Evolutionary conservation across 2,329 filamentous ascomycete species (phyloP).

Genomic region (Pezicula carpinea): DNA sequence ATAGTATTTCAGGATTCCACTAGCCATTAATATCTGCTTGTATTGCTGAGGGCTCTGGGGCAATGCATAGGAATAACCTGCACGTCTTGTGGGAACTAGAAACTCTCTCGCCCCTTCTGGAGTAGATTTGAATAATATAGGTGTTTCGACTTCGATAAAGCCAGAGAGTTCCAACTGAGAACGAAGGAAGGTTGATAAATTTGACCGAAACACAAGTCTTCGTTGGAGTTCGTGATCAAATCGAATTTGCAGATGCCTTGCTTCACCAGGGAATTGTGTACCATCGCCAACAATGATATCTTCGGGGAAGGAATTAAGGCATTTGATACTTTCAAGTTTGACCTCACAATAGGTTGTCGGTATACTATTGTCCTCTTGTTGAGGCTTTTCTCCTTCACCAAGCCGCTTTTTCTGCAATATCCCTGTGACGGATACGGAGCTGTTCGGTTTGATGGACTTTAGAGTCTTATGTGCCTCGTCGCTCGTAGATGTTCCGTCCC

Average conservation of each 20-base stretch:
- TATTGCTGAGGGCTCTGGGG: slow-evolving; percentile 98
- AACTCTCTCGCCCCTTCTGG: slow-evolving; percentile 95
- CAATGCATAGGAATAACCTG: slow-evolving; percentile 78
- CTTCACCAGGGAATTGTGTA: slow-evolving; percentile 64
- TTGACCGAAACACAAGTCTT: slow-evolving; percentile 65
- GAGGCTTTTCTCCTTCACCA: slow-evolving; percentile 15
- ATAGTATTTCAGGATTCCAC: slow-evolving; percentile 76
- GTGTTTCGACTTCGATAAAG: slow-evolving; percentile 71
- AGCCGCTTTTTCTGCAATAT: slow-evolving; percentile 13
- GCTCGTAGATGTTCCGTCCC: slow-evolving; percentile 5
- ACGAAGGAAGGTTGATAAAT: slow-evolving; percentile 49
- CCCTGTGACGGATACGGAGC: slow-evolving; percentile 47
- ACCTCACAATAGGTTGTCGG: slow-evolving; percentile 45
- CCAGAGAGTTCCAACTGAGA: slow-evolving; percentile 6
- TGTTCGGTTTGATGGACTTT: slow-evolving; percentile 42
- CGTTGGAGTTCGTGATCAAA: slow-evolving; percentile 63
- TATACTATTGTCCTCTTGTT: slow-evolving; percentile 1
- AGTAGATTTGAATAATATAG: slow-evolving; percentile 93
- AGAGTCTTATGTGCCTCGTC: slow-evolving; percentile 36
- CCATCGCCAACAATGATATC: slow-evolving; percentile 73
- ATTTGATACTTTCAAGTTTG: slow-evolving; percentile 54
- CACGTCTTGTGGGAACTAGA: slow-evolving; percentile 76
- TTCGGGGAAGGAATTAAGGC: slow-evolving; percentile 68
- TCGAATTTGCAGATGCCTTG: slow-evolving; percentile 80
- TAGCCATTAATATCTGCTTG: slow-evolving; percentile 95